Evolutionary conservation across 2,329 filamentous ascomycete species (phyloP), one percentile per base, ranked within the genome.

Genomic region (Diplodia mutila): DNA sequence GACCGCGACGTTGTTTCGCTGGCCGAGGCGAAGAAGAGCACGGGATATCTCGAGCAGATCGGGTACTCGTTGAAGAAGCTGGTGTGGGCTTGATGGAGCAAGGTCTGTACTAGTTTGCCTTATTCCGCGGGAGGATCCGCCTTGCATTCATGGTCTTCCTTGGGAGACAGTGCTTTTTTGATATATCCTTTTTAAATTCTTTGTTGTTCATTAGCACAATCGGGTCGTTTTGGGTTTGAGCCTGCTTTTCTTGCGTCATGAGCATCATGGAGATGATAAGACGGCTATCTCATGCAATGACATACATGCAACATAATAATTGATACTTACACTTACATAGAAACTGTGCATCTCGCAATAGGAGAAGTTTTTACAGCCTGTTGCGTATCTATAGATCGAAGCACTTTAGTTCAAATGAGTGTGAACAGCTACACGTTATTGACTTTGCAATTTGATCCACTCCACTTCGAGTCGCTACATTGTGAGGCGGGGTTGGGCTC

Each of bases 31-130:
- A 94, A 88, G 85, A 91, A 87, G 82, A 93, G 90, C 69, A 97
- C 94, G 0, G 92, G 93, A 0, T 84, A 96, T 73, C 78, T 98
- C 64, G 94, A 97, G 79, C 90, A 94, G 77, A 80, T 96, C 74
- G 92, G 93, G 1, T 93, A 98, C 82, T 91, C 90, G 68, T 85
- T 98, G 73, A 97, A 97, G 86, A 97, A 92, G 83, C 80, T 98
- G 76, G 93, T 99, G 14, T 98, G 95, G 95, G 84, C 85, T 3
- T 87, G 73, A 79, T 52, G 2, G 6, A 42, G 46, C 3, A 57
- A 27, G 14, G n/a, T n/a, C 12, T 27, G 21, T 8, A 52, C 7
- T 5, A 34, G 9, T 21, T 14, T 21, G 63, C 12, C 11, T 53
- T 18, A 29, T 49, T 46, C 1, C 5, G 51, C 3, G 29, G 3